Evolutionary conservation across 2,329 filamentous ascomycete genomes (phyloP).

Genomic region (Lecanicillium sp.): DNA sequence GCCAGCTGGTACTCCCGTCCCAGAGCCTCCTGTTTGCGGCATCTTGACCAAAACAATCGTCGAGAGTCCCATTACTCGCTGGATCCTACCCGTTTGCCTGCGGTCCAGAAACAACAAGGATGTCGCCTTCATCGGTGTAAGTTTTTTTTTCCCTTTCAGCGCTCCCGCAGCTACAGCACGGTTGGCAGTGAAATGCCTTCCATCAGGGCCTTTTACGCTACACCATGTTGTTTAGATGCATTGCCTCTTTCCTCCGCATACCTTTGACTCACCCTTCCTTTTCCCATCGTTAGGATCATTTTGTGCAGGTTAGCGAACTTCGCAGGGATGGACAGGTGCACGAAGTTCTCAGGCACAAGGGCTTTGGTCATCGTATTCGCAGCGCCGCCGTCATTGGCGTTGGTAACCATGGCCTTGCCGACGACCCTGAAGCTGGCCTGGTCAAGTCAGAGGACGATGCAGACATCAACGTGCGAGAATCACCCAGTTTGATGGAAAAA

Average conservation of each 20-base stretch:
- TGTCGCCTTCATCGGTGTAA: slow-evolving; percentile 75
- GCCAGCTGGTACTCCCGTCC: slow-evolving; percentile 19
- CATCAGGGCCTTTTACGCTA: too few relatives aligned
- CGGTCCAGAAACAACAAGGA: slow-evolving; percentile 65
- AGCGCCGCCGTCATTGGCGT: slow-evolving; percentile 70
- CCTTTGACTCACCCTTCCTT: too few relatives aligned
- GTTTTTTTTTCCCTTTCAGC: slow-evolving; percentile 20
- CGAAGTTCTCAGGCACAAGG: slow-evolving; percentile 66
- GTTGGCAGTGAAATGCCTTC: too few relatives aligned
- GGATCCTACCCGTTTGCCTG: slow-evolving; percentile 72
- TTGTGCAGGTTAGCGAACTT: slow-evolving; percentile 73
- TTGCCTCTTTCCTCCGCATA: too few relatives aligned
- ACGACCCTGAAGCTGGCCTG: slow-evolving; percentile 11
- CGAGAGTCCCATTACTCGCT: slow-evolving; percentile 65
- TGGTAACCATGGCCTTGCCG: slow-evolving; percentile 23
- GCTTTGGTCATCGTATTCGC: slow-evolving; percentile 72
- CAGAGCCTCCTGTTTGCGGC: slow-evolving; percentile 50
- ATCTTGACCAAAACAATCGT: slow-evolving; percentile 72
- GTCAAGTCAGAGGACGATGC: slow-evolving; percentile 30
- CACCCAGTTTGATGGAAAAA: slow-evolving; percentile 9
- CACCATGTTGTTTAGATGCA: too few relatives aligned
- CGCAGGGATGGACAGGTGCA: slow-evolving; percentile 60
- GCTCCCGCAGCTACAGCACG: slow-evolving; percentile 4
- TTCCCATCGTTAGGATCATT: slow-evolving; percentile 72
- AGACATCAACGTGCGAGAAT: slow-evolving; percentile 28